Base-by-base conservation (phyloP, 2,329 filamentous ascomycete genomes). In the Hymenoscyphus repandus region DNA sequence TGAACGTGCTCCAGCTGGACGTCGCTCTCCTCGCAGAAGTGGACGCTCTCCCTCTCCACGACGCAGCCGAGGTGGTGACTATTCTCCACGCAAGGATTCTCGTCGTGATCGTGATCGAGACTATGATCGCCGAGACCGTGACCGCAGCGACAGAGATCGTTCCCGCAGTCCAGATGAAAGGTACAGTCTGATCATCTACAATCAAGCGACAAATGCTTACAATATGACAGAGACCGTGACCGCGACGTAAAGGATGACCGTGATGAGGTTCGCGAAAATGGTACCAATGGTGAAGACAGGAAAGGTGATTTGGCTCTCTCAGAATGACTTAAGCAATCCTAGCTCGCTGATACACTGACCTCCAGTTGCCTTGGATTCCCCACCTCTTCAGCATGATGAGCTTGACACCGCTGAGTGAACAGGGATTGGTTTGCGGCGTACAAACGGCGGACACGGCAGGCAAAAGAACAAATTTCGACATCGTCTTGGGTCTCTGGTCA, bases 11-110 rank as follows among this genome's bases (percentile, higher is more conserved):
- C 50, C 55, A 51, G 45, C 52, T 41, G 49, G 76, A 52, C 79
- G 75, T 59, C 80, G 81, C 47, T 82, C 82, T 61, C 82, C 82
- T 58, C 82, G 83, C 54, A 78, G 82, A 56, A 78, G 77, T 58
- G 75, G 86, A 61, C 86, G 89, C 54, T 87, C 88, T 55, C 87
- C 87, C 50, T 88, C 85, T 57, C 89, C 90, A 57, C 85, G 90
- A 58, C 85, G 87, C 62, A 80, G 80, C 49, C 83, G 79, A 27
- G 22, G 22, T 63, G 74, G 74, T 58, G 88, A 93, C 61, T 90
- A 88, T 69, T 95, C 90, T 56, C 90, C 90, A 33, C 84, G 89
- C 59, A 93, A 93, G 73, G 90, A 95, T 58, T 90, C 95, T 56
- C 86, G 89, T 45, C 84, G 86, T 58, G 86, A 90, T 61, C 82